Conservation (phyloP, 2,329 filamentous ascomycete genomes). For the Hypoxylon sp. region DNA sequence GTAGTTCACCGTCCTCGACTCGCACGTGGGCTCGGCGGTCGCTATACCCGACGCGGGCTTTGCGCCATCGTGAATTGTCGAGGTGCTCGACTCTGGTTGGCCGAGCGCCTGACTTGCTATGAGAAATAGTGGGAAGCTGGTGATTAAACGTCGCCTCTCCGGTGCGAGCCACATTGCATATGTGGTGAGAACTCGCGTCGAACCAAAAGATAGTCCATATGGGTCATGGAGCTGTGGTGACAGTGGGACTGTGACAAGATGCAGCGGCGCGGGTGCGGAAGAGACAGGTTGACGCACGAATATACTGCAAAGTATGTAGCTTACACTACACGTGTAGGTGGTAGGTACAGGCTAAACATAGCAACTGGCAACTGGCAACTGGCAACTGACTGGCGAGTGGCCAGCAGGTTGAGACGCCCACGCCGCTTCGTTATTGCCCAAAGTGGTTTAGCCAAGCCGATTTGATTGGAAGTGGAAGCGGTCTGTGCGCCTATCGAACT, state of each 20-base stretch:
- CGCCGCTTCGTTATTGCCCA: slow-evolving; percentile 13
- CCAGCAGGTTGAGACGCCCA: slow-evolving; percentile 6
- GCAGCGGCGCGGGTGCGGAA: neutral
- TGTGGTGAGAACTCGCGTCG: slow-evolving; percentile 36
- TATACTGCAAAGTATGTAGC: too few relatives aligned
- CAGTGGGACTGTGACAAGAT: neutral
- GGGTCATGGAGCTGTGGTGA: slow-evolving; percentile 6
- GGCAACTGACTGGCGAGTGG: too few relatives aligned
- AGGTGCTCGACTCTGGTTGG: slow-evolving; percentile 41
- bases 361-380: slow-evolving; percentile 8
- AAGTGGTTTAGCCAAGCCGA: slow-evolving; percentile 12
- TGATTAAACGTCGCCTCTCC: slow-evolving; percentile 42
- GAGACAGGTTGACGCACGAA: neutral
- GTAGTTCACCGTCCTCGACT: slow-evolving; percentile 80
- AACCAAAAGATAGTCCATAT: slow-evolving; percentile 47
- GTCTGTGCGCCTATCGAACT: neutral
- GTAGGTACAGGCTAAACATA: slow-evolving; percentile 8
- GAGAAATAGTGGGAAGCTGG: slow-evolving; percentile 37
- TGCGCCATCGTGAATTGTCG: slow-evolving; percentile 42
- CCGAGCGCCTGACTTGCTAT: slow-evolving; percentile 31
- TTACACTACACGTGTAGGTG: neutral
- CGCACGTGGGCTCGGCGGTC: slow-evolving; percentile 60
- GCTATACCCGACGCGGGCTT: slow-evolving; percentile 32
- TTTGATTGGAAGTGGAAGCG: neutral
- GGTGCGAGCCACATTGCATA: slow-evolving; percentile 48